Base-by-base conservation (phyloP, 2,329 filamentous ascomycete species). In the Xylariaceae sp. region DNA sequence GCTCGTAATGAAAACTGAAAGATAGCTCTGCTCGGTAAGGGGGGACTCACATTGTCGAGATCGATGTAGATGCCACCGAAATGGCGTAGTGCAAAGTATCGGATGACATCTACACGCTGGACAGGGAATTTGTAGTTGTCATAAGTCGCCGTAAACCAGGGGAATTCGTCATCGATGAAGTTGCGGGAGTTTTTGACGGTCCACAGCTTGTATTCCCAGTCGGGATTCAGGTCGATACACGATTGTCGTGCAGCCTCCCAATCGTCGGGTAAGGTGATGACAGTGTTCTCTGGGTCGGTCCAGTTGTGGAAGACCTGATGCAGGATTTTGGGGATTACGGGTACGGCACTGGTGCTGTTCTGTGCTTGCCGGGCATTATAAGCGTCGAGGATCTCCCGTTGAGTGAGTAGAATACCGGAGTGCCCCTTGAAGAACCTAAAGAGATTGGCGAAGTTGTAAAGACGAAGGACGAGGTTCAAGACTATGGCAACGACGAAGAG, bases 61-160 rank as follows among this genome's bases (percentile, higher is more conserved):
- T 95, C 90, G 65, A 94, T 86, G 73, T 94, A 94, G 53, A 92
- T 87, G 36, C 91, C 91, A 53, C 91, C 91, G 70, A 85, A 93
- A 73, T 91, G 85, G 50, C 87, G 82, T 28, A 95, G 80, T 17
- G 92, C 81, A 70, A 94, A 93, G 76, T 94, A 94, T 47, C 90
- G 84, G 66, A 94, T 89, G 4, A 89, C 81, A 69, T 94, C 90
- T 53, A 90, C 88, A 59, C 89, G 84, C 75, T 93, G 88, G 62
- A 94, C 92, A 11, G 87, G 86, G 72, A 88, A 90, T 28, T 79
- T 81, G 75, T 93, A 94, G 67, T 81, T 81, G 68, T 91, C 86
- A 69, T 90, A 95, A 0, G 87, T 91, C 49, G 85, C 79, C 14
- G 91, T 76, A 72, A 92, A 93, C 87, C 89, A 92, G 1, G 89